Evolutionary conservation across 2,329 filamentous ascomycete species (phyloP).

Genomic region (Daldinia sp.): DNA sequence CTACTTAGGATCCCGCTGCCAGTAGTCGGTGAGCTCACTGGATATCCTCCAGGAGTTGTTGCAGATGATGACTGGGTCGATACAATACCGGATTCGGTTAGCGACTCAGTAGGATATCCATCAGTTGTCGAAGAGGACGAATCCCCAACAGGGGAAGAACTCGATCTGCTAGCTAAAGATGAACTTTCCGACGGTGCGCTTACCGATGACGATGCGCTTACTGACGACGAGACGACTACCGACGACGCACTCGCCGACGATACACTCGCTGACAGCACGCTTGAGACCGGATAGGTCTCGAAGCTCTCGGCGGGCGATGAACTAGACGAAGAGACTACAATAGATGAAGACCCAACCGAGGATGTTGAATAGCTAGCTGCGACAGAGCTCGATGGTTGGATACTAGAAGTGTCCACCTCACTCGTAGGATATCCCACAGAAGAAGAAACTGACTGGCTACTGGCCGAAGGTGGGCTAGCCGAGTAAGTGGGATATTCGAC

Average conservation of each 20-base stretch:
- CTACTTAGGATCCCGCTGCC: conserved; percentile 48
- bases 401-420: conserved; percentile 12
- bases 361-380: conserved; percentile 17
- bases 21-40: conserved; percentile 35
- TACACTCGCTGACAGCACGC: neutral
- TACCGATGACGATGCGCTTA: neutral
- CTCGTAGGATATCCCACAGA: conserved; percentile 15
- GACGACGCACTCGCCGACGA: neutral
- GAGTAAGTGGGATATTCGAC: conserved; percentile 27
- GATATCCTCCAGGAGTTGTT: conserved; percentile 32
- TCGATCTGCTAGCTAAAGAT: conserved; percentile 18
- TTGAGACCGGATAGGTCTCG: conserved; percentile 23
- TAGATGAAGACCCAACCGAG: conserved; percentile 15
- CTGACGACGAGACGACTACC: neutral
- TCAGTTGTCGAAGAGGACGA: conserved; percentile 19
- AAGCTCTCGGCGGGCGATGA: conserved; percentile 22
- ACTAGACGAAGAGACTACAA: conserved; percentile 12
- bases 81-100: conserved; percentile 6
- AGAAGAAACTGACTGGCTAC: conserved; percentile 14
- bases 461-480: conserved; percentile 21
- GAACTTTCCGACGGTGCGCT: neutral
- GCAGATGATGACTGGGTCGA: conserved; percentile 18
- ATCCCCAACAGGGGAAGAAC: conserved; percentile 9
- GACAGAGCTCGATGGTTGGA: conserved; percentile 8
- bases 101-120: conserved; percentile 6